Evolutionary conservation across 169 alveolate species (phyloP).

Genomic region (Cryptosporidium canis): DNA sequence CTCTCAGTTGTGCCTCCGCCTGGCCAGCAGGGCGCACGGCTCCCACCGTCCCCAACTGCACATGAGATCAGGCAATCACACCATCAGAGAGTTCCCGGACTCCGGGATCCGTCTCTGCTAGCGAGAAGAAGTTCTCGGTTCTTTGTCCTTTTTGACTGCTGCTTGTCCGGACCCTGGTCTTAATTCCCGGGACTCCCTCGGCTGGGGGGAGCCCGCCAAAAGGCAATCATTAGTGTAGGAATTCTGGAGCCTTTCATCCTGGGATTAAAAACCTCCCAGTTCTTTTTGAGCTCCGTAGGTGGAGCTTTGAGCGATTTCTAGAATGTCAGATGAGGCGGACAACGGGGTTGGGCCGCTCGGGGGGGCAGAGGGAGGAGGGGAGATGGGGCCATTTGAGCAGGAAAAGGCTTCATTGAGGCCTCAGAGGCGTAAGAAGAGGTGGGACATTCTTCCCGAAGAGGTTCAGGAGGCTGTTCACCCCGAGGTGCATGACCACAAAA

Average conservation of each 20-base stretch:
- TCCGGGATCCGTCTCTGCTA: too few relatives aligned
- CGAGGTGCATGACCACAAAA: neutral
- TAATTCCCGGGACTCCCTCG: neutral
- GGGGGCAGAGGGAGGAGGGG: neutral
- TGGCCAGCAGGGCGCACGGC: too few relatives aligned
- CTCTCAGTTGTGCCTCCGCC: too few relatives aligned
- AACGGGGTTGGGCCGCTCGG: neutral
- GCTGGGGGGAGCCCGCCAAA: neutral
- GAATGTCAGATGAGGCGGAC: neutral
- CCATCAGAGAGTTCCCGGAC: too few relatives aligned
- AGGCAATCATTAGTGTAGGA: neutral
- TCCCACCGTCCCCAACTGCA: too few relatives aligned
- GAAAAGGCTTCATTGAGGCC: neutral
- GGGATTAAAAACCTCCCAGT: neutral
- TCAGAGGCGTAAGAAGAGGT: constrained; percentile 32
- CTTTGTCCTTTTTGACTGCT: too few relatives aligned
- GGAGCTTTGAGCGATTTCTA: neutral
- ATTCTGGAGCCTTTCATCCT: neutral
- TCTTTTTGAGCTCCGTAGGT: neutral
- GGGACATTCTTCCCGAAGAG: constrained; percentile 47
- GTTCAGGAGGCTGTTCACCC: neutral
- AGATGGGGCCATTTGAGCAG: neutral
- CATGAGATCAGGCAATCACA: too few relatives aligned
- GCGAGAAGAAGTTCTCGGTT: too few relatives aligned
- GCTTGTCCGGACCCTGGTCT: too few relatives aligned